These are phyloP conservation scores for Glaciozyma martinii DNA, from an alignment of 768 basidiomycete genomes.

Conservation along the genomic window DNA sequence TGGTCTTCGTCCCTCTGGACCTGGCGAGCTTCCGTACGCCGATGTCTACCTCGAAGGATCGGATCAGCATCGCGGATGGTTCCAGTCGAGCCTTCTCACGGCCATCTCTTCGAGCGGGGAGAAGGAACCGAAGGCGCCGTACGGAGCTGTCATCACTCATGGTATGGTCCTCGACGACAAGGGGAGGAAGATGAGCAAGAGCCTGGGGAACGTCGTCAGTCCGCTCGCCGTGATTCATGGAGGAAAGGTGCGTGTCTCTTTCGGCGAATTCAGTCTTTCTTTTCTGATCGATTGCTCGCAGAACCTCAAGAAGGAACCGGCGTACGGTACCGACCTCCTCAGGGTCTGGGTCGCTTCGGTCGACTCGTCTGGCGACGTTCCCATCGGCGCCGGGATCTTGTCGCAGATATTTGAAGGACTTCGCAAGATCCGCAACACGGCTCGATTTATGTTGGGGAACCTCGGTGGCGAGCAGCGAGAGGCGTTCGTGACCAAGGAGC, in stretches of 20 bases:
- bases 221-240: constrained; percentile 74
- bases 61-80: constrained; percentile 98
- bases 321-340: constrained; percentile 75
- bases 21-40: constrained; percentile 45
- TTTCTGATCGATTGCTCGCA: constrained; percentile 33
- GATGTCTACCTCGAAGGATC: constrained; percentile 91
- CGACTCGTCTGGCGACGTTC: constrained; percentile 80
- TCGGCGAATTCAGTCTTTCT: background rate
- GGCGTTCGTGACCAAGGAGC: constrained; percentile 39
- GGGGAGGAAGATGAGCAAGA: constrained; percentile 96
- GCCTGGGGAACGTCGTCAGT: constrained; percentile 78
- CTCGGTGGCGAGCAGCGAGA: constrained; percentile 40
- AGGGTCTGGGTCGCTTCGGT: constrained; percentile 86
- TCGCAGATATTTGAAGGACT: constrained; percentile 64
- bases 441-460: constrained; percentile 78
- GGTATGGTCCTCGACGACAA: constrained; percentile 89
- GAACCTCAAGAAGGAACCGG: constrained; percentile 62
- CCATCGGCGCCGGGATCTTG: constrained; percentile 69
- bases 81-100: constrained; percentile 89
- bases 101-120: constrained; percentile 47
- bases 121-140: constrained; percentile 48
- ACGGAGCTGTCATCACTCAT: constrained; percentile 76
- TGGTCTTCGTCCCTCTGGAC: constrained; percentile 30
- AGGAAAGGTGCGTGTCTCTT: constrained; percentile 49
- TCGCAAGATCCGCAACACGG: constrained; percentile 76